These are phyloP conservation scores for Scedosporium minutisporum DNA, from an alignment of 2,329 filamentous ascomycete genomes.

Conservation along the genomic window DNA sequence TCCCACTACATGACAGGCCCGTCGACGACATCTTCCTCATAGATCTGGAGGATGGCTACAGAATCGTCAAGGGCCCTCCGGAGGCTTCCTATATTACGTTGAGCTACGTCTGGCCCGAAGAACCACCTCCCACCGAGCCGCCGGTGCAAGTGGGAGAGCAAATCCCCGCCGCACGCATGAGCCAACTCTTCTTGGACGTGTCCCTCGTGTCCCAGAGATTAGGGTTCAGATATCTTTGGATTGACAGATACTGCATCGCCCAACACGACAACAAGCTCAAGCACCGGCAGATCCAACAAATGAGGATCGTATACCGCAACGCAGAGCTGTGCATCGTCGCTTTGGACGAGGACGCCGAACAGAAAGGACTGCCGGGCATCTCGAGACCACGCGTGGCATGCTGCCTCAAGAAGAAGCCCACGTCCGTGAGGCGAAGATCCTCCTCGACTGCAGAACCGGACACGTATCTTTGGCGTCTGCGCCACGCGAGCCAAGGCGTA, in stretches of 20 bases:
- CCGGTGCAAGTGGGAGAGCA: not conserved
- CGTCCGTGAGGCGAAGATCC: not conserved
- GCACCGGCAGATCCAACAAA: conserved; percentile 10
- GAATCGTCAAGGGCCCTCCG: not conserved
- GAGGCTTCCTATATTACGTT: conserved; percentile 21
- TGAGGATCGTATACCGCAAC: conserved; percentile 4
- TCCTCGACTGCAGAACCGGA: not conserved
- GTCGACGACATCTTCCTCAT: conserved; percentile 1
- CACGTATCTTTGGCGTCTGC: not conserved
- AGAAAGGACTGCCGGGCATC: not conserved
- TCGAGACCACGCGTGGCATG: not conserved
- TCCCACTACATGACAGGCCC: not conserved
- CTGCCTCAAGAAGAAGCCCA: conserved; percentile 2
- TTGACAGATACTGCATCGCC: conserved; percentile 25
- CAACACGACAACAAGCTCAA: conserved; percentile 16
- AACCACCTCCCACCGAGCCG: not conserved
- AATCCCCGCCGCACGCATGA: conserved; percentile 16
- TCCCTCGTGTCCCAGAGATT: conserved; percentile 20
- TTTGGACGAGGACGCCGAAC: not conserved
- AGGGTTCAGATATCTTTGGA: conserved; percentile 27
- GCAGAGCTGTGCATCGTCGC: not conserved
- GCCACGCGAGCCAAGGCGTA: not conserved
- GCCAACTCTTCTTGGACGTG: conserved; percentile 23
- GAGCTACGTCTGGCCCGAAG: conserved; percentile 23
- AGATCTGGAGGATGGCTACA: not conserved